Evolutionary conservation across 2,329 filamentous ascomycete genomes (phyloP), one percentile per base, ranked within the genome.

Genomic region (Xylaria sp.): DNA sequence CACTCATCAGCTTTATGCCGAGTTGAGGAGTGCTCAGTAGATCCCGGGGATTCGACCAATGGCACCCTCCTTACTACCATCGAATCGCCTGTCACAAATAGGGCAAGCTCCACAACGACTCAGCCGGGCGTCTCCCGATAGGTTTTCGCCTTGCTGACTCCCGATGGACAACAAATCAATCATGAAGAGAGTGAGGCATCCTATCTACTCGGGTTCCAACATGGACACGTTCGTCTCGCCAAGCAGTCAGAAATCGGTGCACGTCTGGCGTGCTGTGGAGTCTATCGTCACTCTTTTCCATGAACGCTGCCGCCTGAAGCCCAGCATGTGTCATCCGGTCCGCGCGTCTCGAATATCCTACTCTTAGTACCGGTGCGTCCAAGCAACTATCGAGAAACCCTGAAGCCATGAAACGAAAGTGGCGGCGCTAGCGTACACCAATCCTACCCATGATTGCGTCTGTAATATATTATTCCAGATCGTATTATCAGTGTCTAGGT

Each of bases 41-140:
- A 47, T 51, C 48, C 37, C 55, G 18, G 21, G 37, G 13, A 53
- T 59, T 59, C 23, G 40, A 40, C 29, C 29, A 13, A 54, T 32
- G 21, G n/a, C 12, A 9, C 60, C 23, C 21, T 64, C 25, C 13
- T 48, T 8, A 13, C 65, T 27, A 55, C 48, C 32, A 57, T 50
- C 53, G 60, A 61, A 35, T 40, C 25, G 37, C 42, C 44, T 40
- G 55, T 47, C 42, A 37, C 21, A 59, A 50, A 44, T 29, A 25
- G 13, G 27, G 50, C 29, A 60, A 50, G 27, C 55, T 66, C 64
- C 50, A 61, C 60, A 57, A 57, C 18, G 8, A 51, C 13, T 40
- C 2, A n/a, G 32, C 40, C 68, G 60, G 59, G 35, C 47, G 47
- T 40, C 48, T 63, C 47, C 57, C 61, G 65, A 68, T 68, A 67